Percentiles rank a stretch among this genome's conserved stretches.
phyloP scores from a whole-genome alignment of 306 rosid species.

The Casuarina equisetifolia region DNA sequence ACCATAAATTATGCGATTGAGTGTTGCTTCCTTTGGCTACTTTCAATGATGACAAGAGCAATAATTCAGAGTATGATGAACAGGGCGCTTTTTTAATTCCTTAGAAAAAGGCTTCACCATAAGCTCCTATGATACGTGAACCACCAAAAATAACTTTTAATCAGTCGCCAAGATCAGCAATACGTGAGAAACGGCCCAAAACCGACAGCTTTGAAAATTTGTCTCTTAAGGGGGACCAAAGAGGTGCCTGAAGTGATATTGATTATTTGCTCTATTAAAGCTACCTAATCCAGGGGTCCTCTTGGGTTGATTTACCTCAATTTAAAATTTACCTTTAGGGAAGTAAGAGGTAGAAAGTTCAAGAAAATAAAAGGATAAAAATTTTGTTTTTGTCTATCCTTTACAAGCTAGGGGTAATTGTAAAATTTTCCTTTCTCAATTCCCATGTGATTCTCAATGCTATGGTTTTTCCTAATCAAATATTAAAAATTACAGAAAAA shows the following conservation, averaged over 20 bases:
- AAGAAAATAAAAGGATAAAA: neutral
- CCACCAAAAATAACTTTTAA: neutral
- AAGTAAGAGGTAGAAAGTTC: neutral
- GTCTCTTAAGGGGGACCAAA: constrained; percentile 28
- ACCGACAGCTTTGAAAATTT: neutral
- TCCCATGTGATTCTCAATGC: too few relatives aligned
- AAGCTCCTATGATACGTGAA: neutral
- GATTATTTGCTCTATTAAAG: neutral
- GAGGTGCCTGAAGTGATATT: neutral
- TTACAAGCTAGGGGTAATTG: too few relatives aligned
- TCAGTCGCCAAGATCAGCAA: neutral
- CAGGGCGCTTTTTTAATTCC: constrained; percentile 1
- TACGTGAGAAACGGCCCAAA: neutral
- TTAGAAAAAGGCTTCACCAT: neutral
- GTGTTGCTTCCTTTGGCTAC: constrained; percentile 14
- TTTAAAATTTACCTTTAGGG: neutral
- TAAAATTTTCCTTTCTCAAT: too few relatives aligned
- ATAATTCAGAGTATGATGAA: neutral
- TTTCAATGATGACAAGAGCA: constrained; percentile 2
- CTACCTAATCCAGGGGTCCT: neutral
- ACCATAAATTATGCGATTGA: neutral
- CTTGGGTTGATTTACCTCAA: neutral
- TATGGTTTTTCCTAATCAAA: too few relatives aligned
- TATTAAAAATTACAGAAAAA: too few relatives aligned
- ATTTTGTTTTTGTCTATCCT: too few relatives aligned